Percentiles rank a stretch among this genome's conserved stretches.
These are phyloP conservation scores for Gnomoniopsis sp. DNA, from an alignment of 2,329 filamentous ascomycete genomes.

Conservation along the genomic window DNA sequence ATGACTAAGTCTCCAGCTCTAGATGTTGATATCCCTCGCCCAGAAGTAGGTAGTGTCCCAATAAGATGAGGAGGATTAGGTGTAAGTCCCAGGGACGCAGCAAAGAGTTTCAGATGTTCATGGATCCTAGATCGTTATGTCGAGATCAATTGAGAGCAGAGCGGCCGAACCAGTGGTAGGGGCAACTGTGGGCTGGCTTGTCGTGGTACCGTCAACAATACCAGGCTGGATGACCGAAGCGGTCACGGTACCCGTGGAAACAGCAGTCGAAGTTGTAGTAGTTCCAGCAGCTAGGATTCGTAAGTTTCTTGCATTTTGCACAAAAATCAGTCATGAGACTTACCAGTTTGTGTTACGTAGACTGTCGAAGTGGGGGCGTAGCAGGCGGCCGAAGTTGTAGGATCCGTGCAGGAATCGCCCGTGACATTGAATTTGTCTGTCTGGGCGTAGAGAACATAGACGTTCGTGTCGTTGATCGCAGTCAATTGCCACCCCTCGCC, in stretches of 20 bases:
- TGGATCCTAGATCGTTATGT: background rate
- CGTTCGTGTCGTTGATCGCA: slow-evolving; percentile 15
- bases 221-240: slow-evolving; percentile 6
- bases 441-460: slow-evolving; percentile 17
- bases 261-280: background rate
- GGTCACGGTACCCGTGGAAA: background rate
- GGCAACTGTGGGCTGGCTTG: background rate
- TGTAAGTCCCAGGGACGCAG: too few species aligned
- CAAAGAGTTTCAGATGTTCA: too few species aligned
- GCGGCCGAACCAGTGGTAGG: background rate
- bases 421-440: slow-evolving; percentile 10
- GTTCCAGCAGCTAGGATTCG: background rate
- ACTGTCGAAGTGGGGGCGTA: slow-evolving; percentile 6
- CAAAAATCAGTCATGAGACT: background rate
- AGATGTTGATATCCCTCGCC: too few species aligned
- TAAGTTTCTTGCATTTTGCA: background rate
- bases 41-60: too few species aligned
- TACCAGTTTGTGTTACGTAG: slow-evolving; percentile 3
- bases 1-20: too few species aligned
- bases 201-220: background rate
- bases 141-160: background rate
- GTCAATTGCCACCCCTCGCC: slow-evolving; percentile 13
- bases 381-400: background rate
- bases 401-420: slow-evolving; percentile 10
- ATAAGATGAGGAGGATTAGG: too few species aligned